A percentile compares a stretch with the other conserved stretches of the same genome.
These are phyloP conservation scores for Komagataella phaffii DNA, from an alignment of 805 yeast species.

Conservation along the genomic window DNA sequence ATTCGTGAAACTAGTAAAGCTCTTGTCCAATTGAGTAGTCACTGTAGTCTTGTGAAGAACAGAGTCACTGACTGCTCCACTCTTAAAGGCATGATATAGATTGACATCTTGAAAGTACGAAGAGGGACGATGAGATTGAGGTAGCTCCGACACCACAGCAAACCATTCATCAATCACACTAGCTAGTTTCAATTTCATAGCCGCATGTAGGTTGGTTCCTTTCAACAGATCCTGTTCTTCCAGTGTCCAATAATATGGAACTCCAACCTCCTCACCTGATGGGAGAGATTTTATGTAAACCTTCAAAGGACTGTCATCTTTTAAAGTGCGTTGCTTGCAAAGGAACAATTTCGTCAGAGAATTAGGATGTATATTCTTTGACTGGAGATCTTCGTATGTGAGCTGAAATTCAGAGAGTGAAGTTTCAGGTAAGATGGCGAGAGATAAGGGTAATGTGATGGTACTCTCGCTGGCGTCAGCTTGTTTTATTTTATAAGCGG, in stretches of 20 bases:
- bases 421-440: neutral
- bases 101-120: slow-evolving; percentile 12
- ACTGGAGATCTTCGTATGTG: neutral
- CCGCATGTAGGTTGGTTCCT: slow-evolving; percentile 60
- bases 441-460: neutral
- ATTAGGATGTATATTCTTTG: neutral
- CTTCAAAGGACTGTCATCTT: neutral
- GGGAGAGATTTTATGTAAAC: neutral
- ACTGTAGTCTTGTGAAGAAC: neutral
- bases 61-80: neutral
- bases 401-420: neutral
- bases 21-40: slow-evolving; percentile 13
- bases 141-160: slow-evolving; percentile 10
- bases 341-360: neutral
- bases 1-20: slow-evolving; percentile 52
- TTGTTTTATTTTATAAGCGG: neutral
- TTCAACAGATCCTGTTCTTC: slow-evolving; percentile 35
- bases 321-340: neutral
- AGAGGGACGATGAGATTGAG: slow-evolving; percentile 5
- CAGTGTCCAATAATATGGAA: slow-evolving; percentile 57
- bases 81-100: slow-evolving; percentile 11
- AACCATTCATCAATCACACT: slow-evolving; percentile 51
- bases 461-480: neutral
- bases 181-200: slow-evolving; percentile 31
- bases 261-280: slow-evolving; percentile 25